Evolutionary conservation across 148 eudicot species (phyloP), one percentile per base, ranked within the genome.

Genomic region (Silene latifolia): DNA sequence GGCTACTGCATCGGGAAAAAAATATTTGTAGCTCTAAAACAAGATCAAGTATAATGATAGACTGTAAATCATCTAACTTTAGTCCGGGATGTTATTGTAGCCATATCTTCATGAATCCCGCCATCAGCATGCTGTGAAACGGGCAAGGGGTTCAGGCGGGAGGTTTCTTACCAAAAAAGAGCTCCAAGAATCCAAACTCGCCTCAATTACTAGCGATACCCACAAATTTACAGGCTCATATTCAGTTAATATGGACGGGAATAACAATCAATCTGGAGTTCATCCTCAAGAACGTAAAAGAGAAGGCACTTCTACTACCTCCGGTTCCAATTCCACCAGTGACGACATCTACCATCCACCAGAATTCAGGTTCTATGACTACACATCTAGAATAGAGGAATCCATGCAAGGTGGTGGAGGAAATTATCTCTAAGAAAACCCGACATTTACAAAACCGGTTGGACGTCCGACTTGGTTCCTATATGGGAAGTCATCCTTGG

Each of bases 31-130:
- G 32, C 29, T 19, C 10, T 12, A 5, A 8, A 24, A 14, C 11
- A 23, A 24, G 4, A 4, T 9, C 10, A 21, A 24, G 32, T 21
- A 7, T 8, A 2, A 56, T n/a, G 5, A 18, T 12, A 56, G 21
- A 56, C 60, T 56, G 18, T 18, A 21, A 18, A 44, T 18, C n/a
- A 23, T 51, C 58, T 76, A 76, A 61, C 65, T 29, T 35, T 12
- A 5, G 3, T 8, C 2, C 4, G 60, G 65, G 11, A 15, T 63
- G 8, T 75, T 54, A 35, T 67, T 65, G 72, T 76, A 90, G 96
- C 92, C 96, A 51, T 90, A 90, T 75, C 90, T 88, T 59, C 95
- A 90, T 58, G 95, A 90, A 79, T 90, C 95, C 23, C 87, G 95
- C 15, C 91, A 88, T 80, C 84, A 67, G 63, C 96, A 90, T 69